phyloP scores from a whole-genome alignment of 2,329 filamentous ascomycete genomes.

The Helotiales sp. region DNA sequence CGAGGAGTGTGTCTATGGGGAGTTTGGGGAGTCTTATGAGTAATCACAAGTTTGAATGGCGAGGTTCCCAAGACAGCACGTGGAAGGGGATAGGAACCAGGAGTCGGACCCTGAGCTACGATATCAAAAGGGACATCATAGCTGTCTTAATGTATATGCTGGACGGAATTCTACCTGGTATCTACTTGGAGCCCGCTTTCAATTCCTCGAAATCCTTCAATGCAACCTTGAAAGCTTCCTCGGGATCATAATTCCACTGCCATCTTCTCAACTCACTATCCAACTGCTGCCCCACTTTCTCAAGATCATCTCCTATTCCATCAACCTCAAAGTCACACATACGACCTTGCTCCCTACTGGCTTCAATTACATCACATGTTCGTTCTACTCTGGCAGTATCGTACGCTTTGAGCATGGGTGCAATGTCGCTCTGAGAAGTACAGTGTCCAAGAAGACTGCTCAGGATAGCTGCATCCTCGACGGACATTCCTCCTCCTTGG shows the following conservation, averaged over 20 bases:
- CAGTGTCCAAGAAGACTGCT: not conserved
- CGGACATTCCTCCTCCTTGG: conserved; percentile 54
- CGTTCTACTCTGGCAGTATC: not conserved
- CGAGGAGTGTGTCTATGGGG: conserved; percentile 19
- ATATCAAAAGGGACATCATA: no score
- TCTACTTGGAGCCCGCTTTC: not conserved
- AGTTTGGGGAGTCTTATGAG: conserved; percentile 1
- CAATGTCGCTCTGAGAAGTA: not conserved
- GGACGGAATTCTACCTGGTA: no score
- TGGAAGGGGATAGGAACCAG: no score
- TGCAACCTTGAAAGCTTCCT: not conserved
- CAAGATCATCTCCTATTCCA: not conserved
- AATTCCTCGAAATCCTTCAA: not conserved
- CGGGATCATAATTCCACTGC: not conserved
- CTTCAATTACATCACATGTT: not conserved
- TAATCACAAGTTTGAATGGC: not conserved
- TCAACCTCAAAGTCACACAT: not conserved
- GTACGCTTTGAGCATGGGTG: not conserved
- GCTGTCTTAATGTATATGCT: no score
- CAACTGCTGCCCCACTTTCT: not conserved
- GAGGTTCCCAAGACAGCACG: no score
- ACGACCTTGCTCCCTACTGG: not conserved
- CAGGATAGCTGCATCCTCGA: conserved; percentile 53
- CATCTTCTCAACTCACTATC: not conserved
- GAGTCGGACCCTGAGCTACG: no score